A percentile compares a stretch with the other conserved stretches of the same genome.
These are phyloP conservation scores for Scenedesmus sp. DNA, from an alignment of 163 green algal species.

Conservation along the genomic window DNA sequence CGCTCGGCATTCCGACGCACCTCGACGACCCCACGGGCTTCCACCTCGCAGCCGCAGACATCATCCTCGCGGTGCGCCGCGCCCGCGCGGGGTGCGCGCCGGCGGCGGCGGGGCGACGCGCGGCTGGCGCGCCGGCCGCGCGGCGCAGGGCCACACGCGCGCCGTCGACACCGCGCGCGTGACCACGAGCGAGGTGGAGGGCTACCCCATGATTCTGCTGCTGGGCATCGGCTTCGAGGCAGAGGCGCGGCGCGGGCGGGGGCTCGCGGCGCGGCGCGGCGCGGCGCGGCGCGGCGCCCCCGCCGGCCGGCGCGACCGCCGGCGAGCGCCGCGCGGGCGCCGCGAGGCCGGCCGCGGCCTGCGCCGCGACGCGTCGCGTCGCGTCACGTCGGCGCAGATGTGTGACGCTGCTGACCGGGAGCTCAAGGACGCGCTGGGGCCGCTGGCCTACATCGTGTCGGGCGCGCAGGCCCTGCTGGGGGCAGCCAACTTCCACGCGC, in stretches of 20 bases:
- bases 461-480: constrained; percentile 36
- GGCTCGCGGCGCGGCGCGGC: too few species aligned
- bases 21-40: constrained; percentile 42
- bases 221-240: constrained; percentile 24
- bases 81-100: too few species aligned
- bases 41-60: constrained; percentile 9
- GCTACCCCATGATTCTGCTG: constrained; percentile 45
- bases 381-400: constrained; percentile 40
- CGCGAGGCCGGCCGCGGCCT: too few species aligned
- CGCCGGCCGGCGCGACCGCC: too few species aligned
- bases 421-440: constrained; percentile 38
- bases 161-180: constrained; percentile 42
- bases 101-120: background rate
- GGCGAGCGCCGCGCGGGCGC: too few species aligned
- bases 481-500: constrained; percentile 29
- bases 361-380: too few species aligned
- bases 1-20: constrained; percentile 45
- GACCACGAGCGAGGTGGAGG: constrained; percentile 32
- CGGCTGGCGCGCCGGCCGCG: background rate
- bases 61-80: constrained; percentile 30
- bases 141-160: constrained; percentile 26
- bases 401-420: constrained; percentile 27
- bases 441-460: constrained; percentile 40
- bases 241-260: constrained; percentile 25
- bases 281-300: too few species aligned